Conservation (phyloP, 164 flowering plant species). For the Vitis rotundifolia region DNA sequence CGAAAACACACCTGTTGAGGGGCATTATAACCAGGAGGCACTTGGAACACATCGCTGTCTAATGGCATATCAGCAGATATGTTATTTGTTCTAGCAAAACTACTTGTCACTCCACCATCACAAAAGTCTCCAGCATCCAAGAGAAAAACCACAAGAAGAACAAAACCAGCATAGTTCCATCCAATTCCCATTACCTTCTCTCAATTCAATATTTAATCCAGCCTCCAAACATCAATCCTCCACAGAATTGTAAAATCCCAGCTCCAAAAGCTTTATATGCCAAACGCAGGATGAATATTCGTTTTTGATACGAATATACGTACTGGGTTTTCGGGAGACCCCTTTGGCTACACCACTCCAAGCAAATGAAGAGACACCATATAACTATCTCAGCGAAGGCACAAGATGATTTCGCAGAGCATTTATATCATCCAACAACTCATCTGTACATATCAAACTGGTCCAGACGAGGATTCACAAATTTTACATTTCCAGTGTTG, state of each 20-base stretch:
- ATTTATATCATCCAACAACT: no score
- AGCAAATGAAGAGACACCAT: no score
- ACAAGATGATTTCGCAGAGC: no score
- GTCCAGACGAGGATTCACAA: no score
- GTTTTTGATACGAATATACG: no score
- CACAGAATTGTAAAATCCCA: not conserved
- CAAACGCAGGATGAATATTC: no score
- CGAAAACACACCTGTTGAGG: slow-evolving; percentile 47
- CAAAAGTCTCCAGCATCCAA: slow-evolving; percentile 13
- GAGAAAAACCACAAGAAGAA: slow-evolving; percentile 3
- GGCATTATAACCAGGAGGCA: slow-evolving; percentile 58
- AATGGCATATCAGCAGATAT: slow-evolving; percentile 45
- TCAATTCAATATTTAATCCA: not conserved
- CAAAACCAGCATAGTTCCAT: not conserved
- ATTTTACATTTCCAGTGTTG: no score
- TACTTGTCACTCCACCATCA: slow-evolving; percentile 41
- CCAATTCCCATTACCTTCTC: slow-evolving; percentile 5
- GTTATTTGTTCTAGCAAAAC: slow-evolving; percentile 29
- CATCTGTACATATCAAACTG: no score
- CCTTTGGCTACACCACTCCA: no score
- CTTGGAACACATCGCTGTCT: slow-evolving; percentile 50
- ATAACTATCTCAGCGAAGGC: no score
- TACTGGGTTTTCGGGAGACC: no score
- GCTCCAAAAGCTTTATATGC: not conserved
- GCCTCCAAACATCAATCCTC: not conserved